phyloP scores from a whole-genome alignment of 2,329 filamentous ascomycete genomes.

The Cladosporium sp. region DNA sequence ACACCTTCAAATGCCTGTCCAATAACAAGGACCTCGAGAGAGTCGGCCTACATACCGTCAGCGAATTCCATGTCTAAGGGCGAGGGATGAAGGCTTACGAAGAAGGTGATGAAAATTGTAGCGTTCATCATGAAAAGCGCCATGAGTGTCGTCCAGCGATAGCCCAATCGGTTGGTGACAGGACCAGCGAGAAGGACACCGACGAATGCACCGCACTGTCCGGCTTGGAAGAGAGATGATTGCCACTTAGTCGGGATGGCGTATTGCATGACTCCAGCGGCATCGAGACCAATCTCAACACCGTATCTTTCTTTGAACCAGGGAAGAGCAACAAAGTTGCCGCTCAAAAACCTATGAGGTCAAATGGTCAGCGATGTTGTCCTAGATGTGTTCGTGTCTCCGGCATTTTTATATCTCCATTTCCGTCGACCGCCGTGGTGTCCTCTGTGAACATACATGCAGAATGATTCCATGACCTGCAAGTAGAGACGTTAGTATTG shows the following conservation, averaged over 20 bases:
- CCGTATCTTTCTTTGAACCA: conserved; percentile 51
- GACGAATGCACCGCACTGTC: conserved; percentile 58
- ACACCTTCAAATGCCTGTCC: conserved; percentile 57
- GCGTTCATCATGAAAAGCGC: conserved; percentile 57
- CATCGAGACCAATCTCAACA: conserved; percentile 29
- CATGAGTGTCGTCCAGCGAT: conserved; percentile 57
- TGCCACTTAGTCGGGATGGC: conserved; percentile 56
- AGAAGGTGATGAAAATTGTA: conserved; percentile 60
- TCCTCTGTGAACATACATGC: conserved; percentile 41
- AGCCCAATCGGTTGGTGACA: conserved; percentile 57
- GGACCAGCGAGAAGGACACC: conserved; percentile 60
- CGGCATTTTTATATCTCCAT: background rate
- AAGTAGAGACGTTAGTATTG: conserved; percentile 11
- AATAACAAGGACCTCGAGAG: conserved; percentile 47
- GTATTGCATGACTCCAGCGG: conserved; percentile 18
- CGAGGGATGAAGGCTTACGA: conserved; percentile 33
- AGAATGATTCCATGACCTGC: conserved; percentile 61
- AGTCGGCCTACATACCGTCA: conserved; percentile 37
- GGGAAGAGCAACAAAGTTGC: conserved; percentile 54
- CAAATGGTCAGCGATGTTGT: background rate
- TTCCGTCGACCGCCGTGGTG: background rate
- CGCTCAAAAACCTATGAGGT: conserved; percentile 49
- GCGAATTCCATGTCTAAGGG: background rate
- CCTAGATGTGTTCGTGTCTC: background rate
- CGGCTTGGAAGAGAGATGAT: conserved; percentile 54